Base-by-base conservation (phyloP, 2,329 filamentous ascomycete genomes). In the Paecilomyces fulvus region DNA sequence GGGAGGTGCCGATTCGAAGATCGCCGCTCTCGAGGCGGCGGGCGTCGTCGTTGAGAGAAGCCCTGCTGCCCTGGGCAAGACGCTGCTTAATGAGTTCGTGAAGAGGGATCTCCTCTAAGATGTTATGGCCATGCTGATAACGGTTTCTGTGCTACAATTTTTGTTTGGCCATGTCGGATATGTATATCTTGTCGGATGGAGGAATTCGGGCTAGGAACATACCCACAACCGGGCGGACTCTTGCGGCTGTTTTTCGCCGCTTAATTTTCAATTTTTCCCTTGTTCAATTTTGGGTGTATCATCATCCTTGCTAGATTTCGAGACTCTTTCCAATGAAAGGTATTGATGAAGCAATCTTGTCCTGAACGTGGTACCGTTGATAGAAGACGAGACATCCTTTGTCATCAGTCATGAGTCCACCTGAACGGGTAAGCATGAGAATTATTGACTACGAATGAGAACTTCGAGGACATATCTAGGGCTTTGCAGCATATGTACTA, bases 1-100 rank as follows among this genome's bases (percentile, higher is more conserved):
- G 85, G 94, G 94, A 72, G 94, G 91, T 73, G 94, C 94, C 63
- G 91, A 97, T 79, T 95, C 90, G 73, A 99, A 99, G 88, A 99
- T 99, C 78, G 82, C 86, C 69, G 94, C 94, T 60, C 86, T 99
- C 59, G 89, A 97, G 81, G 83, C 83, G 63, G 94, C 94, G 61
- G 94, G 94, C 74, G 94, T 97, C 68, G 84, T 96, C 68, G 94
- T 99, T 64, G 92, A 97, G 86, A 87, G 90, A 76, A 95, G 90
- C 70, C 92, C 94, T 63, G 94, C 94, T 64, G 78, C 85, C 66
- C 84, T 99, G 67, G 94, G 94, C 74, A 96, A 96, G 84, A 88
- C 91, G 59, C 82, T 99, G 70, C 90, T 95, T 73, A 87, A 89
- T 62, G 90, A 97, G 81, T 99, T 99, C 74, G 90, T 97, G 74